Evolutionary conservation across 768 basidiomycete species (phyloP).

Genomic region (Kwoniella sp.): DNA sequence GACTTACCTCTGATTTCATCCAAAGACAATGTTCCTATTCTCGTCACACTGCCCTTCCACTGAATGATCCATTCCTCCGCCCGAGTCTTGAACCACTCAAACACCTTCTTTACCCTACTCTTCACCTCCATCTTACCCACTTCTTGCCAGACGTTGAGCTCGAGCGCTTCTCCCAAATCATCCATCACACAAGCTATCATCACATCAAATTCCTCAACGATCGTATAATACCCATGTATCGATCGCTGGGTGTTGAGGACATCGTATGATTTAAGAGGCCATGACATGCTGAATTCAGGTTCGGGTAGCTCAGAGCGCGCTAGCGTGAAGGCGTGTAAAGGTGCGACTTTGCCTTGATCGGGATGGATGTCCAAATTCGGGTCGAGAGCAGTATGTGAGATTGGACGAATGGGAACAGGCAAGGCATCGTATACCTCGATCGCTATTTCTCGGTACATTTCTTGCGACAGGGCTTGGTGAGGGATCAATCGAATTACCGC

Average conservation of each 20-base stretch:
- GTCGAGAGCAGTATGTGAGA: conserved; percentile 10
- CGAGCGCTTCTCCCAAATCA: conserved; percentile 33
- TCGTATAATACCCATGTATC: conserved; percentile 31
- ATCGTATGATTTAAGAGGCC: conserved; percentile 45
- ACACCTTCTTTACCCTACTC: conserved; percentile 8
- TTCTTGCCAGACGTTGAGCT: conserved; percentile 25
- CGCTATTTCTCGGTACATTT: conserved; percentile 15
- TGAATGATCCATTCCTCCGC: conserved; percentile 23
- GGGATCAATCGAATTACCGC: conserved; percentile 22
- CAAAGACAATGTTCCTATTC: conserved; percentile 15
- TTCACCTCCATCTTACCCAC: not conserved
- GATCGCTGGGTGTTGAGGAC: conserved; percentile 35
- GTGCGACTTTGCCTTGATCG: conserved; percentile 2
- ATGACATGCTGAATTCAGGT: conserved; percentile 33
- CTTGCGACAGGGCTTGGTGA: not conserved
- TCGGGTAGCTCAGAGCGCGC: conserved; percentile 24
- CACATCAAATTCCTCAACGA: conserved; percentile 5
- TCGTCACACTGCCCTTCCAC: conserved; percentile 26
- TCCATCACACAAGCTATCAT: conserved; percentile 37
- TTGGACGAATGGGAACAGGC: conserved; percentile 20
- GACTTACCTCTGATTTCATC: conserved; percentile 35
- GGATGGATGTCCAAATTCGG: not conserved
- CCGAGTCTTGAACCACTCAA: conserved; percentile 11
- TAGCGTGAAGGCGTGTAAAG: conserved; percentile 33
- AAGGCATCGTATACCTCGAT: conserved; percentile 37